Base-by-base conservation (phyloP, 306 rosid species). In the Parietaria judaica region DNA sequence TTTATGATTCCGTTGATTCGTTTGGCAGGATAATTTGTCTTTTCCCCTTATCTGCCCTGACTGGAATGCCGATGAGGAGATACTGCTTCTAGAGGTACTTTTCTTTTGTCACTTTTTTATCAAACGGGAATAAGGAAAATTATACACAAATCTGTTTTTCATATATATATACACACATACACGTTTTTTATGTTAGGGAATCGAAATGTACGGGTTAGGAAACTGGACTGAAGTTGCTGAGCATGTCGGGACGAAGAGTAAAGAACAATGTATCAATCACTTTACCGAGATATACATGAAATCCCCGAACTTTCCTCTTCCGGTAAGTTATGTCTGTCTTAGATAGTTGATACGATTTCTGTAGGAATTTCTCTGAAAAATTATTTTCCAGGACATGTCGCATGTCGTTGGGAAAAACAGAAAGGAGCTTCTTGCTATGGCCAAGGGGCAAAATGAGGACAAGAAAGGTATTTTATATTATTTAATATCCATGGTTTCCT, bases 1-100 rank as follows among this genome's bases (percentile, higher is more conserved):
- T 41, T 41, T 1, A 41, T 41, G 45, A 23, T 23, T 23, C 31
- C 45, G 45, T 3, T 41, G 6, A 41, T 41, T 5, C 9, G 9
- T 41, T 41, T 41, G 76, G 72, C 88, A 94, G 99, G 99, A 94
- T 59, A 86, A 88, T 73, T 72, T 94, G 65, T 84, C 94, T 58
- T 88, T 94, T 75, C 99, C 94, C 64, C 97, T 94, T 66, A 79
- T 88, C 68, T 94, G 95, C 80, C 79, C 90, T 3, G 99, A 86
- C 78, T 94, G 97, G 99, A 86, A 94, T 79, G 97, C 99, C 36
- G 97, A 94, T 75, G 97, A 88, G 64, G 99, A 88, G 82, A 94
- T 88, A 57, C 81, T 94, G 53, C 97, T 94, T 65, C 83, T 94
- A 47, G 97, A 94, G 97, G 99, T 94, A 76, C 49, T 49, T 66